Base-by-base conservation (phyloP, 257 asterid species). In the Schizonepeta tenuifolia region DNA sequence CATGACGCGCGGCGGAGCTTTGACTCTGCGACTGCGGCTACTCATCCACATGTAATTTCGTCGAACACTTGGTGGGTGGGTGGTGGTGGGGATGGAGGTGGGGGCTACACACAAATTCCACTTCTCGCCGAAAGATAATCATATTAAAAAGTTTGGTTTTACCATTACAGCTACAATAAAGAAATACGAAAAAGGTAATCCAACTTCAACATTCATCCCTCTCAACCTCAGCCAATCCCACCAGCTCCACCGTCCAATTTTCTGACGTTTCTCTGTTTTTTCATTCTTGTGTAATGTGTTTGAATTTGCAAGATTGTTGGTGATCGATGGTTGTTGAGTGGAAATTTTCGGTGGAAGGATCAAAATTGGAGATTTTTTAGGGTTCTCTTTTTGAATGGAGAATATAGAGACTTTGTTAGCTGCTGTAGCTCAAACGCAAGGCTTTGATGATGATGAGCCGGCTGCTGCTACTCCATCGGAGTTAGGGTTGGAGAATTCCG, bases 401-500 rank as follows among this genome's bases (percentile, higher is more conserved):
- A 81, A 82, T 24, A 79, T 84, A 59, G 83, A 81, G 75, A 79
- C 88, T 9, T 20, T 82, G 62, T 36, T 82, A 61, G 86, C 89
- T 72, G 86, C 89, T 10, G 89, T 82, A 5, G 87, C 86, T 21
- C 86, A 79, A 73, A 83, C 83, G 43, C 91, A 83, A 71, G 87
- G 86, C 18, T 79, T 83, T 55, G 88, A 80, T 36, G 82, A 80
- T 21, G 83, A 80, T 24, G 83, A 78, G 61, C 65, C 78, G 18
- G 70, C 20, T 55, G 77, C 28, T 57, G 17, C 79, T 71, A 1
- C 69, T 9, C 67, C 44, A n/a, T 24, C 74, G 38, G 46, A 63
- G 72, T 24, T 54, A 5, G 77, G 56, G 72, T 28, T 56, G 12
- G 77, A 49, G 65, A 78, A 62, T 35, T 65, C 65, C 36, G 75